A percentile compares a stretch with the other conserved stretches of the same genome.
Evolutionary conservation across 2,329 filamentous ascomycete genomes (phyloP).

Genomic region (Trichoderma polysporum): DNA sequence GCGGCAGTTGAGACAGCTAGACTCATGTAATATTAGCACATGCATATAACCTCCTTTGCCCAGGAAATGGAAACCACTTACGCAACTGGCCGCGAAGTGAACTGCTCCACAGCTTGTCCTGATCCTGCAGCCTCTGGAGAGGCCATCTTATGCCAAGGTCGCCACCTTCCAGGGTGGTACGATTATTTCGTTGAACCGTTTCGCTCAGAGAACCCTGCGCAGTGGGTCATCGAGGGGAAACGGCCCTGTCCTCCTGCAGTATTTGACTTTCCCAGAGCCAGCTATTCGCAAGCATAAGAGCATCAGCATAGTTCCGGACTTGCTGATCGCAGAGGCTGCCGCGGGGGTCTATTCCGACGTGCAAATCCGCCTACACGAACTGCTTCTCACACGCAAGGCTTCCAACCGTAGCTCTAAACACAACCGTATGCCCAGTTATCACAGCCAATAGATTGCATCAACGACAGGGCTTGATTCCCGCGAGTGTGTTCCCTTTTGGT

Average conservation of each 20-base stretch:
- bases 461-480: not conserved
- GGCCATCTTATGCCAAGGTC: conserved; percentile 1
- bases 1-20: conserved; percentile 38
- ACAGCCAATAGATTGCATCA: not conserved
- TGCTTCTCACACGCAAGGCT: not conserved
- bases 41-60: not conserved
- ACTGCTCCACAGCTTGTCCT: conserved; percentile 20
- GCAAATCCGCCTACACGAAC: not conserved
- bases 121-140: not conserved
- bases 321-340: not conserved
- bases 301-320: not conserved
- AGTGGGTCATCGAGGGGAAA: conserved; percentile 1
- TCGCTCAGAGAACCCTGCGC: not conserved
- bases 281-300: not conserved
- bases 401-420: not conserved
- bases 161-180: not conserved
- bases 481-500: not conserved
- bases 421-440: not conserved
- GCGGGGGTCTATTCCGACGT: conserved; percentile 4
- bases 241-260: not conserved
- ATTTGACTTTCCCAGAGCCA: conserved; percentile 10
- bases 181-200: not conserved
- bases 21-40: not conserved
- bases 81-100: conserved; percentile 30
- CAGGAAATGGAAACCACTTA: conserved; percentile 22